Evolutionary conservation across 352 stramenopile genomes (phyloP).

Genomic region (Globisporangium middletonii): DNA sequence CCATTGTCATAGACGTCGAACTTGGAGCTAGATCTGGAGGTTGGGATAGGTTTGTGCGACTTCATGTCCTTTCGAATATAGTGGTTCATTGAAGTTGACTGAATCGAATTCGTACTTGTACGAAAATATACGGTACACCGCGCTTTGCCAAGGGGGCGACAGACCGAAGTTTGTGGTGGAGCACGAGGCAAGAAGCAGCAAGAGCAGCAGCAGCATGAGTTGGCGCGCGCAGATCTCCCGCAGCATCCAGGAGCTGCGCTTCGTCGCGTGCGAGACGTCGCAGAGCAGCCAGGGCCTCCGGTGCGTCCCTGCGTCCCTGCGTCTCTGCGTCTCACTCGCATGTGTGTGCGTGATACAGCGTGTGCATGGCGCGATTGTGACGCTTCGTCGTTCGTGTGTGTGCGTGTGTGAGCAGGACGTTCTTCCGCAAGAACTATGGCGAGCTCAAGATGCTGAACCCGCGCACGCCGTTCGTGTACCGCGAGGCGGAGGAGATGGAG

Average conservation of each 20-base stretch:
- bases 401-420: conserved; percentile 34
- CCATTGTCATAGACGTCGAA: neutral
- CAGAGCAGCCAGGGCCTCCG: conserved; percentile 77
- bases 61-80: too few species aligned
- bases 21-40: too few species aligned
- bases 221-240: conserved; percentile 87
- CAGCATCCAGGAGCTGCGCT: conserved; percentile 78
- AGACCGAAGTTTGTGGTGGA: neutral
- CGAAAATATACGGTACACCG: too few species aligned
- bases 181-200: neutral
- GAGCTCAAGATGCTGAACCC: conserved; percentile 89
- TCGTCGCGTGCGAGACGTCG: conserved; percentile 80
- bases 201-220: conserved; percentile 45
- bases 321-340: neutral
- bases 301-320: conserved; percentile 23
- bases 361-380: too few species aligned
- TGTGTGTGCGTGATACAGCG: conserved; percentile 3
- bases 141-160: neutral
- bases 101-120: neutral
- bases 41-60: too few species aligned
- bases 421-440: conserved; percentile 84
- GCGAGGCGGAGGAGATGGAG: conserved; percentile 82
- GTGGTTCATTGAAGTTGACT: too few species aligned
- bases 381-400: conserved; percentile 1
- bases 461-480: conserved; percentile 77